Percentiles rank a stretch among this genome's conserved stretches.
These are phyloP conservation scores for Dysphania ambrosioides DNA, from an alignment of 148 eudicot genomes.

Conservation along the genomic window DNA sequence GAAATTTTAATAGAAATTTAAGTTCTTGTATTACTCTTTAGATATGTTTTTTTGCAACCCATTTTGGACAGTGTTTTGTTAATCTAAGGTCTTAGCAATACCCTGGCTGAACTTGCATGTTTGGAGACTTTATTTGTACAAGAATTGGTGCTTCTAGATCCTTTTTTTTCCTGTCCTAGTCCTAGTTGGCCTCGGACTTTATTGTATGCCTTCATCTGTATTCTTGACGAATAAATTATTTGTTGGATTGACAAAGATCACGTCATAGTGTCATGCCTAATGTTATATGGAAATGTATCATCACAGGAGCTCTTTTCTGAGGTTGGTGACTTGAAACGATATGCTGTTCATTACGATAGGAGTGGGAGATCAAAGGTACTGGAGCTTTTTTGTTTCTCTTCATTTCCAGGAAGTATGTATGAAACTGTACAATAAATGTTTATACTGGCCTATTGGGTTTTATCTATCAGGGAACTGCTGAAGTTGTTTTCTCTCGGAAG, in stretches of 20 bases:
- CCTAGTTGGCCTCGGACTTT: not conserved
- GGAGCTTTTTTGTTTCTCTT: not conserved
- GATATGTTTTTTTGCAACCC: no score
- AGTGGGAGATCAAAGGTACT: conserved; percentile 87
- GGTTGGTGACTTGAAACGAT: conserved; percentile 74
- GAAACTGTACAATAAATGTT: not conserved
- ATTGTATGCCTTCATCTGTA: not conserved
- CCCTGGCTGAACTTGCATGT: not conserved
- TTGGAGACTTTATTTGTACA: not conserved
- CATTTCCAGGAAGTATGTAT: not conserved
- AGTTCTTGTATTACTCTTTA: no score
- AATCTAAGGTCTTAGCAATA: not conserved
- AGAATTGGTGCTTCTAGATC: not conserved
- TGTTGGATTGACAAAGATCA: no score
- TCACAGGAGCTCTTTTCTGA: conserved; percentile 79
- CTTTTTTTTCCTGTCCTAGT: not conserved
- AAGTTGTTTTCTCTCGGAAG: conserved; percentile 64
- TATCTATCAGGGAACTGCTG: conserved; percentile 74
- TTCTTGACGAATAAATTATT: no score
- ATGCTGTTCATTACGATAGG: conserved; percentile 61
- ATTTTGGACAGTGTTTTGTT: not conserved
- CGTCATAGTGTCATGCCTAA: not conserved
- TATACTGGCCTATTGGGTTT: conserved; percentile 2
- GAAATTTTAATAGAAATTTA: no score
- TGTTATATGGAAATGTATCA: not conserved